Conservation (phyloP, 306 rosid species). For the Acmispon strigosus region DNA sequence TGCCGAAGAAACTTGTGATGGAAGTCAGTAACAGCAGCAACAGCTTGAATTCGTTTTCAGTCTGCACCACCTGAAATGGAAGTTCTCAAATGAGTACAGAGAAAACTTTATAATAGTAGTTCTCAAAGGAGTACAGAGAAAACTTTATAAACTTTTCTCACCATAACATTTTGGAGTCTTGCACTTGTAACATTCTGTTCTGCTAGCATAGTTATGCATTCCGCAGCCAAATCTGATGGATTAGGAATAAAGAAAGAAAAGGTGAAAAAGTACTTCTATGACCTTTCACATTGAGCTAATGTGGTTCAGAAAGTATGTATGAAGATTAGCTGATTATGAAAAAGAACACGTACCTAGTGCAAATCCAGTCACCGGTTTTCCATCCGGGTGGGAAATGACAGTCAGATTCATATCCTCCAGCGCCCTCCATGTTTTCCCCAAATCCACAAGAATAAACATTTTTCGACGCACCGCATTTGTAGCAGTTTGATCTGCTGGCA, state of each 20-base stretch:
- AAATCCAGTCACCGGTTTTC: conserved; percentile 90
- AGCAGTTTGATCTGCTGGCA: conserved; percentile 80
- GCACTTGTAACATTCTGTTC: conserved; percentile 77
- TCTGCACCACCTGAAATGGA: conserved; percentile 38
- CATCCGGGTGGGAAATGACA: conserved; percentile 72
- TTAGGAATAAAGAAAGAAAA: background rate
- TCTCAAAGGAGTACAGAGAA: no score
- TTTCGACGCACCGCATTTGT: conserved; percentile 49
- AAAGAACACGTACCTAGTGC: conserved; percentile 50
- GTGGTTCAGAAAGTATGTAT: background rate
- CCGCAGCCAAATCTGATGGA: conserved; percentile 69
- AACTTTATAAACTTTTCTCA: conserved; percentile 22
- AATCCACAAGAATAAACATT: conserved; percentile 35
- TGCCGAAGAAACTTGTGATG: conserved; percentile 7
- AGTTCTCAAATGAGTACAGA: background rate
- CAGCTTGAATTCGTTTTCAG: conserved; percentile 17
- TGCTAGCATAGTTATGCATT: conserved; percentile 81
- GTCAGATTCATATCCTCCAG: conserved; percentile 46
- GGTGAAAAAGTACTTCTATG: background rate
- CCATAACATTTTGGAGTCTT: conserved; percentile 54
- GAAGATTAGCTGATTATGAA: no score
- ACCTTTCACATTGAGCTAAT: background rate
- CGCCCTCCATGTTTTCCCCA: conserved; percentile 27
- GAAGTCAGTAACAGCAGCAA: background rate
- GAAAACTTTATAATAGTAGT: background rate